A percentile compares a stretch with the other conserved stretches of the same genome.
These are phyloP conservation scores for Lipomyces starkeyi DNA, from an alignment of 805 yeast genomes.

Conservation along the genomic window DNA sequence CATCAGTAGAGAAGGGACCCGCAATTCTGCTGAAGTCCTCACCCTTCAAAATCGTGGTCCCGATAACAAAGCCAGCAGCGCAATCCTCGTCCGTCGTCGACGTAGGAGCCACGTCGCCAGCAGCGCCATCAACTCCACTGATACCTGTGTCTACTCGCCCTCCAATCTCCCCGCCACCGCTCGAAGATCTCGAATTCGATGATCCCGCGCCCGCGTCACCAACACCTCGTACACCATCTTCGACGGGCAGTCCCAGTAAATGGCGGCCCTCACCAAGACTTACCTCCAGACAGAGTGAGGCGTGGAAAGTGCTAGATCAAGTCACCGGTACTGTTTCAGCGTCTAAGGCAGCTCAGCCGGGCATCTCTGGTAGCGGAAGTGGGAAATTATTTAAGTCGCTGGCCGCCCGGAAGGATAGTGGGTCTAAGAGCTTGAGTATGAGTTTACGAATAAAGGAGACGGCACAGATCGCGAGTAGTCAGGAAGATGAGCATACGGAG, in stretches of 20 bases:
- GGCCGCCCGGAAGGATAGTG: slow-evolving; percentile 15
- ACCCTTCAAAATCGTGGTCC: background rate
- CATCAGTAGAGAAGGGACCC: background rate
- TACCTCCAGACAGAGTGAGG: slow-evolving; percentile 21
- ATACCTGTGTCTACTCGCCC: slow-evolving; percentile 2
- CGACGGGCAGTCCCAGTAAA: background rate
- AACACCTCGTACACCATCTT: slow-evolving; percentile 9
- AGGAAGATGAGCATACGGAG: background rate
- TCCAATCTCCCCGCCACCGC: slow-evolving; percentile 23
- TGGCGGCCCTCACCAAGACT: slow-evolving; percentile 17
- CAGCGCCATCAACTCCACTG: background rate
- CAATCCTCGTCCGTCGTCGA: background rate
- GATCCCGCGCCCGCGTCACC: slow-evolving; percentile 10
- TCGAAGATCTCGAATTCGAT: slow-evolving; percentile 23
- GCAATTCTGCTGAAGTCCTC: background rate
- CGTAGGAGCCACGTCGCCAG: background rate
- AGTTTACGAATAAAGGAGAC: background rate
- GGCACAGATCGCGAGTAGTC: background rate
- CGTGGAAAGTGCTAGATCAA: slow-evolving; percentile 22
- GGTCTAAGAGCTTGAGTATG: background rate
- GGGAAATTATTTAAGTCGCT: slow-evolving; percentile 14
- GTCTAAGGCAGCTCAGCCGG: background rate
- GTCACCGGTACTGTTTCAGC: slow-evolving; percentile 1
- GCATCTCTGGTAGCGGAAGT: background rate
- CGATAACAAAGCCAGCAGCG: background rate